A percentile compares a stretch with the other conserved stretches of the same genome.
phyloP scores from a whole-genome alignment of 1,139 yeast genomes.

The Kodamaea suecica region DNA sequence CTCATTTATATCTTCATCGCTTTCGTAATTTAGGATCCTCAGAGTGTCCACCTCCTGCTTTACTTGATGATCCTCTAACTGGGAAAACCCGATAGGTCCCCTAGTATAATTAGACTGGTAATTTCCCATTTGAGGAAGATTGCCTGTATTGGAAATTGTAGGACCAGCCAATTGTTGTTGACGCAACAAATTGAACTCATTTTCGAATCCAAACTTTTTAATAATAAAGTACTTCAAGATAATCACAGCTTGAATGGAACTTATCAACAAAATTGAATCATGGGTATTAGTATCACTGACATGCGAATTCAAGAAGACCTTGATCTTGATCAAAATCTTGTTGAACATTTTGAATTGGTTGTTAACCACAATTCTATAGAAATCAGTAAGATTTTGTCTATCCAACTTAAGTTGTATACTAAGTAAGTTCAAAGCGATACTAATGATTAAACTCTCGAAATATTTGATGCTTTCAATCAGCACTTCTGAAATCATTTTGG shows the following conservation, averaged over 20 bases:
- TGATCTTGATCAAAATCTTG: constrained; percentile 23
- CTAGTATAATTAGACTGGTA: neutral
- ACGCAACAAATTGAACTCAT: constrained; percentile 4
- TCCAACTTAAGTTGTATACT: constrained; percentile 19
- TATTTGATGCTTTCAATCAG: constrained; percentile 19
- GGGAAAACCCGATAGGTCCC: neutral
- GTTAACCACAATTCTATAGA: constrained; percentile 19
- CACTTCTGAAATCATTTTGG: constrained; percentile 16
- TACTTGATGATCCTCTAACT: neutral
- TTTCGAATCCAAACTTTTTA: constrained; percentile 16
- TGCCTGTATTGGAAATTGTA: neutral
- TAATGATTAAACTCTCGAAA: constrained; percentile 24
- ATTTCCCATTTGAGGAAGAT: no score
- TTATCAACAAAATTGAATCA: constrained; percentile 21
- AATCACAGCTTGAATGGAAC: constrained; percentile 30
- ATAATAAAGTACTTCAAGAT: constrained; percentile 31
- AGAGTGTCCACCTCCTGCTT: constrained; percentile 1
- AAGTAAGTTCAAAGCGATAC: constrained; percentile 28
- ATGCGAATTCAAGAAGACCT: constrained; percentile 11
- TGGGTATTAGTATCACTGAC: constrained; percentile 1
- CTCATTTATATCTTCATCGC: constrained; percentile 15
- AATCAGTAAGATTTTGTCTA: constrained; percentile 14
- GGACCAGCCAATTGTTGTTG: constrained; percentile 3
- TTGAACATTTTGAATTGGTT: constrained; percentile 36
- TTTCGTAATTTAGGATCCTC: no score